Evolutionary conservation across 257 asterid species (phyloP).

Genomic region (Knoxia roxburghii): DNA sequence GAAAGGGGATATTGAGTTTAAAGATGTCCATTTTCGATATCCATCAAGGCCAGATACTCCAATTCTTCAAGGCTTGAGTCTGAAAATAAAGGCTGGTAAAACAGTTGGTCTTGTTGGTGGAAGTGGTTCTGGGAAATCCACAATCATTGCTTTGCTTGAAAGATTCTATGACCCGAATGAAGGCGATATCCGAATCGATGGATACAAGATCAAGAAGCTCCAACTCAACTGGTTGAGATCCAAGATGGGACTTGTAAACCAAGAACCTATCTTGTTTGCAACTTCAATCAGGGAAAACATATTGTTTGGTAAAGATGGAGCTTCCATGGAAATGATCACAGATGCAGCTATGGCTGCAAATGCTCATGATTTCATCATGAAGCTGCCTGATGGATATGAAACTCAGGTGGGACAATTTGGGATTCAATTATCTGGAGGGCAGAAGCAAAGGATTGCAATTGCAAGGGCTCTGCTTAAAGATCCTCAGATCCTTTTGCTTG

Average conservation of each 20-base stretch:
- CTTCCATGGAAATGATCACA: slow-evolving; percentile 43
- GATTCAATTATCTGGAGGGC: slow-evolving; percentile 67
- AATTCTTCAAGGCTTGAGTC: slow-evolving; percentile 46
- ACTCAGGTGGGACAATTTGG: slow-evolving; percentile 88
- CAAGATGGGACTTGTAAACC: slow-evolving; percentile 69
- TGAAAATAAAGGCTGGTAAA: slow-evolving; percentile 47
- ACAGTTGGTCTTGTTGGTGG: slow-evolving; percentile 74
- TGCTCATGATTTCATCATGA: slow-evolving; percentile 60
- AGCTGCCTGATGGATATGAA: slow-evolving; percentile 56
- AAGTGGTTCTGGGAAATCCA: slow-evolving; percentile 81
- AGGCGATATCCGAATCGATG: slow-evolving; percentile 67
- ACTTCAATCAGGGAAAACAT: slow-evolving; percentile 64
- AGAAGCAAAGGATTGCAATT: slow-evolving; percentile 73
- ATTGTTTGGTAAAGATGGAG: slow-evolving; percentile 61
- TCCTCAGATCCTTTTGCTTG: slow-evolving; percentile 66
- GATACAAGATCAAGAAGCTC: slow-evolving; percentile 38
- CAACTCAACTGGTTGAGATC: slow-evolving; percentile 71
- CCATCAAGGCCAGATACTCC: slow-evolving; percentile 57
- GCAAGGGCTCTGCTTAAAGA: slow-evolving; percentile 63
- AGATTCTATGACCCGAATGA: slow-evolving; percentile 61
- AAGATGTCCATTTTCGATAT: slow-evolving; percentile 56
- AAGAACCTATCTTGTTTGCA: slow-evolving; percentile 73
- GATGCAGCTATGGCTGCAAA: slow-evolving; percentile 62
- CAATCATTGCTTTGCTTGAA: slow-evolving; percentile 56
- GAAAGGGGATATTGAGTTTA: slow-evolving; percentile 60